These are phyloP conservation scores for Monilinia fructigena DNA, from an alignment of 2,329 filamentous ascomycete genomes.

Conservation along the genomic window DNA sequence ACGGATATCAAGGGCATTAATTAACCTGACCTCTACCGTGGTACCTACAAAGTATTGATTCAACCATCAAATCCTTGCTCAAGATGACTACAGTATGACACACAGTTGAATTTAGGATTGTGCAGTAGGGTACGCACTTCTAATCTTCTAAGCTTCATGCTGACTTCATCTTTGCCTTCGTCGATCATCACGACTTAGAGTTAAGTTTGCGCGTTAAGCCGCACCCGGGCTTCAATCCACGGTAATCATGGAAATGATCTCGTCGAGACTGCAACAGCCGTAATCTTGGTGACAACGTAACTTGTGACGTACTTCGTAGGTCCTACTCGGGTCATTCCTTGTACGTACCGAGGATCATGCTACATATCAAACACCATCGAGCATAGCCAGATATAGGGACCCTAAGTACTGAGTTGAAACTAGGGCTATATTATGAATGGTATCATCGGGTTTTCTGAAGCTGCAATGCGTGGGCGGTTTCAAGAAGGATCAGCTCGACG, in stretches of 20 bases:
- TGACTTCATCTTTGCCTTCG: not conserved
- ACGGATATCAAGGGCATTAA: no score
- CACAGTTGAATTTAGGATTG: not conserved
- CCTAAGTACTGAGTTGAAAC: not conserved
- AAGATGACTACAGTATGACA: not conserved
- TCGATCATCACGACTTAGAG: not conserved
- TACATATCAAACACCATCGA: not conserved
- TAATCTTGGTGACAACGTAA: not conserved
- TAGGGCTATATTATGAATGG: not conserved
- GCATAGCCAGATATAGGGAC: no score
- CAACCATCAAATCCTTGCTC: not conserved
- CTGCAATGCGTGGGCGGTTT: slow-evolving; percentile 6
- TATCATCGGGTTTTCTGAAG: not conserved
- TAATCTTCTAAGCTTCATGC: not conserved
- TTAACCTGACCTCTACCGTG: not conserved
- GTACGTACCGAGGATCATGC: not conserved
- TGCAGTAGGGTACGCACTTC: not conserved
- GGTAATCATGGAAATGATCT: not conserved
- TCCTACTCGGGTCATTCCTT: slow-evolving; percentile 8
- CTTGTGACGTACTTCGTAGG: not conserved
- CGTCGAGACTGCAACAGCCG: not conserved
- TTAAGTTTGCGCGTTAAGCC: not conserved
- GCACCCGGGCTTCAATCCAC: not conserved
- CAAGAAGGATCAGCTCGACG: slow-evolving; percentile 13
- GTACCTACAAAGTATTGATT: not conserved